A percentile compares a stretch with the other conserved stretches of the same genome.
phyloP scores from a whole-genome alignment of 495 filamentous ascomycete species.

The Hyphodiscus hymeniophilus region DNA sequence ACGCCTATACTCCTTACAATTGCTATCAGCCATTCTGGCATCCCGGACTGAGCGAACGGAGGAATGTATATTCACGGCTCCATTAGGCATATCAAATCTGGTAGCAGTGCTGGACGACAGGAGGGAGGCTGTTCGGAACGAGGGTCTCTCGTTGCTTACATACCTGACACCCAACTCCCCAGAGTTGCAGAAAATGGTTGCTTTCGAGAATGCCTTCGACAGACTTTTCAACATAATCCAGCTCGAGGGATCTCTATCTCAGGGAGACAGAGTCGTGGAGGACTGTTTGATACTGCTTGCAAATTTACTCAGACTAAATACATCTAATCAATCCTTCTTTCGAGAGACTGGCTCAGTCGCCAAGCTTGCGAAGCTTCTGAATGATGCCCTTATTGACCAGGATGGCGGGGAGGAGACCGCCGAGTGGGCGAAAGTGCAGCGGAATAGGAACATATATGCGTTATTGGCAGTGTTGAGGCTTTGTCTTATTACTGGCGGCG shows the following conservation, averaged over 20 bases:
- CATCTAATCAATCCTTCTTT: conserved; percentile 90
- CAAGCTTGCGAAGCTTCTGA: conserved; percentile 61
- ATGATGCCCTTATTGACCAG: conserved; percentile 48
- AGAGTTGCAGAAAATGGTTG: conserved; percentile 86
- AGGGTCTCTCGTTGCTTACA: conserved; percentile 43
- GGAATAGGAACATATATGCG: conserved; percentile 89
- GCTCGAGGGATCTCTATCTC: conserved; percentile 69
- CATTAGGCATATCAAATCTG: conserved; percentile 78
- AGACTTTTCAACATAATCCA: conserved; percentile 74
- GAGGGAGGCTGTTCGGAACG: conserved; percentile 84
- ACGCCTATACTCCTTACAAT: conserved; percentile 82
- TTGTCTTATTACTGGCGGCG: conserved; percentile 77
- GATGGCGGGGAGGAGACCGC: conserved; percentile 53
- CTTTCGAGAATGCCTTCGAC: conserved; percentile 90
- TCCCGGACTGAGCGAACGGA: conserved; percentile 91
- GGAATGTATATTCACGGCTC: conserved; percentile 84
- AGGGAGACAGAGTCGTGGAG: conserved; percentile 85
- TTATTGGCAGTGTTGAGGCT: conserved; percentile 75
- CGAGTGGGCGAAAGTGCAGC: conserved; percentile 66
- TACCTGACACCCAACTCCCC: conserved; percentile 41
- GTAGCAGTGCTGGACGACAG: conserved; percentile 77
- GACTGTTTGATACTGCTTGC: conserved; percentile 91
- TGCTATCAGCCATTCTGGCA: conserved; percentile 78
- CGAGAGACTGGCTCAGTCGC: conserved; percentile 81
- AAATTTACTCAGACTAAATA: conserved; percentile 81